phyloP scores from a whole-genome alignment of 2,329 filamentous ascomycete genomes.

The Trichoderma guizhouense region DNA sequence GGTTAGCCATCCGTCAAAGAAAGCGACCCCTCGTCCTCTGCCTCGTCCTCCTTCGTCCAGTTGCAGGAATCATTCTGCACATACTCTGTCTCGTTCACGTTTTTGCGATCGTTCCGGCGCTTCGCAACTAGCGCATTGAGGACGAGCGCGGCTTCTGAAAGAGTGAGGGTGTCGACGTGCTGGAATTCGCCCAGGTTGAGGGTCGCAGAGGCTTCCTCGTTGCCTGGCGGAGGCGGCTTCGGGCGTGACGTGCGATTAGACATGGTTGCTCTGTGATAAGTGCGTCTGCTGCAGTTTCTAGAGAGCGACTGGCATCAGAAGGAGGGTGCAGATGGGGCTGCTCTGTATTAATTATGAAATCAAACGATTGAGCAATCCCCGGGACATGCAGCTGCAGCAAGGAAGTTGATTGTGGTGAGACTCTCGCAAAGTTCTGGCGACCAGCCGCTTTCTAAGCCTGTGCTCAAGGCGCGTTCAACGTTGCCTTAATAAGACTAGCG shows the following conservation, averaged over 20 bases:
- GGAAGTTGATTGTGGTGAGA: neutral
- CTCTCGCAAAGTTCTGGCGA: constrained; percentile 11
- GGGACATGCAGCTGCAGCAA: neutral
- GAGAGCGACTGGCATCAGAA: neutral
- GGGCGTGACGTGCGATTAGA: constrained; percentile 53
- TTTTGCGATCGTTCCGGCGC: constrained; percentile 74
- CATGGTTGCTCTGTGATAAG: neutral
- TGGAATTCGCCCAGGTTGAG: constrained; percentile 93
- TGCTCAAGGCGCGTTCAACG: neutral
- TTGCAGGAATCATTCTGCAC: constrained; percentile 30
- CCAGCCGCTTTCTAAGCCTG: neutral
- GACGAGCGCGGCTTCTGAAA: constrained; percentile 88
- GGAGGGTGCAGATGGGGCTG: neutral
- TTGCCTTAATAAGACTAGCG: neutral
- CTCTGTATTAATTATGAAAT: neutral
- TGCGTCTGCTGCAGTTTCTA: neutral
- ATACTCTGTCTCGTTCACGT: constrained; percentile 80
- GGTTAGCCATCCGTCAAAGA: neutral
- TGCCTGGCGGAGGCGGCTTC: constrained; percentile 67
- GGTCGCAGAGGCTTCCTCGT: constrained; percentile 80
- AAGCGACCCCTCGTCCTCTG: neutral
- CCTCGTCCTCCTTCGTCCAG: neutral
- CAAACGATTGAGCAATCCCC: neutral
- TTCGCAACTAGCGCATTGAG: constrained; percentile 86
- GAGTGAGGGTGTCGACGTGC: constrained; percentile 83